Evolutionary conservation across 768 basidiomycete genomes (phyloP).

Genomic region (Suillus bovinus): DNA sequence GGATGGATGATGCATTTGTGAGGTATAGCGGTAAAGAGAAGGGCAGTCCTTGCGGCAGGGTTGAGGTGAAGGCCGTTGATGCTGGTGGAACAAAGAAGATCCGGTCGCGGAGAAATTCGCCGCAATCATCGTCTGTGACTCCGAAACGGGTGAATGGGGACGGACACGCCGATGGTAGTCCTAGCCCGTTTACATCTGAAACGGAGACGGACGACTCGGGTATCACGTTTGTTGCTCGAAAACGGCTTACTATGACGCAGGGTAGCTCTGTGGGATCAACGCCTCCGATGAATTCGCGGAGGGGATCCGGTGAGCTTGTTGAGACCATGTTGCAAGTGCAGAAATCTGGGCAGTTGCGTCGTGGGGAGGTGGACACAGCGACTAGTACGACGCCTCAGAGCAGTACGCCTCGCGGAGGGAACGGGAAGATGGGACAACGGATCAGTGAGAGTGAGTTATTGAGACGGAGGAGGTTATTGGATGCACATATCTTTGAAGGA

Average conservation of each 20-base stretch:
- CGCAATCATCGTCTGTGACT: slow-evolving; percentile 18
- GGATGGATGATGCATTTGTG: slow-evolving; percentile 83
- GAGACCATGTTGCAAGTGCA: slow-evolving; percentile 18
- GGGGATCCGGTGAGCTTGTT: slow-evolving; percentile 23
- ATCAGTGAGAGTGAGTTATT: slow-evolving; percentile 81
- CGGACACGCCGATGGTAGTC: slow-evolving; percentile 14
- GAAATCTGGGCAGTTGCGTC: neutral
- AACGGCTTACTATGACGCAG: slow-evolving; percentile 29
- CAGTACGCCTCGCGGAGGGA: slow-evolving; percentile 28
- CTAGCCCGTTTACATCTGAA: slow-evolving; percentile 43
- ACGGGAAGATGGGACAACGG: slow-evolving; percentile 58
- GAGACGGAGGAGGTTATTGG: slow-evolving; percentile 73
- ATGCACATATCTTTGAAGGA: slow-evolving; percentile 61
- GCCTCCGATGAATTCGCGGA: slow-evolving; percentile 19
- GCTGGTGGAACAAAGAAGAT: slow-evolving; percentile 26
- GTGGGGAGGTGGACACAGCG: neutral
- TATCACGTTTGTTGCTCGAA: slow-evolving; percentile 72
- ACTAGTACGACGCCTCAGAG: slow-evolving; percentile 19
- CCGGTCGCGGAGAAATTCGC: slow-evolving; percentile 23
- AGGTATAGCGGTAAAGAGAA: slow-evolving; percentile 31
- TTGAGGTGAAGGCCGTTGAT: slow-evolving; percentile 19
- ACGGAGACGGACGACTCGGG: slow-evolving; percentile 70
- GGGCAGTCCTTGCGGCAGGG: slow-evolving; percentile 13
- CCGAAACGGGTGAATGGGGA: slow-evolving; percentile 21
- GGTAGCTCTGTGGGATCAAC: slow-evolving; percentile 24